Base-by-base conservation (phyloP, 306 rosid species). In the Ziziphus jujuba region DNA sequence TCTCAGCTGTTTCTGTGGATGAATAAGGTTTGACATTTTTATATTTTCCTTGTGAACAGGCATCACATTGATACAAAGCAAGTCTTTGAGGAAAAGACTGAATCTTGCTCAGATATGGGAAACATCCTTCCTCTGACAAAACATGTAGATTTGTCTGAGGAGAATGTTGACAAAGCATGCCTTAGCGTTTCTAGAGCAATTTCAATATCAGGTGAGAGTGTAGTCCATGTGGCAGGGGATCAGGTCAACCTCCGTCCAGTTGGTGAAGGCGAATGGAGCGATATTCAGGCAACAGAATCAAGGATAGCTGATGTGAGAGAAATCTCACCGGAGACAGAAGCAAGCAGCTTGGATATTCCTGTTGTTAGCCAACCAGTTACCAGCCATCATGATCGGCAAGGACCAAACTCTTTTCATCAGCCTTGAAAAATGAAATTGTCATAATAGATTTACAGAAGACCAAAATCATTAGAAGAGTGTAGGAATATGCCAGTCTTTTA, bases 111-210 rank as follows among this genome's bases (percentile, higher is more conserved):
- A 20, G 91, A 85, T 69, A 65, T 49, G 7, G 69, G 65, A 34
- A 72, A 63, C 47, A 36, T 80, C 33, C 65, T 65, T 74, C 77
- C 85, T 33, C 67, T 81, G 65, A 95, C 99, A 19, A 95, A 95
- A 82, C 99, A 87, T 21, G 91, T 91, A 20, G 99, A 95, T 70
- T 85, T 80, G 40, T 90, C 92, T 0, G 87, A 87, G 7, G 96
- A 82, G 71, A 91, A 95, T 72, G 97, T 95, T 68, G 99, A 95
- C 69, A 95, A 95, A 81, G 99, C 99, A 56, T 95, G 99, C 82
- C 84, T 95, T 52, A 90, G 92, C 71, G 85, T 72, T 74, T 88
- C 96, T 22, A 84, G 88, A 82, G 85, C 91, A 21, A 71, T 75
- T 23, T 85, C 87, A 0, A 82, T 73, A 51, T 84, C 91, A 23